Evolutionary conservation across 75 land plant species (phyloP).

Genomic region (Cupressus sempervirens): DNA sequence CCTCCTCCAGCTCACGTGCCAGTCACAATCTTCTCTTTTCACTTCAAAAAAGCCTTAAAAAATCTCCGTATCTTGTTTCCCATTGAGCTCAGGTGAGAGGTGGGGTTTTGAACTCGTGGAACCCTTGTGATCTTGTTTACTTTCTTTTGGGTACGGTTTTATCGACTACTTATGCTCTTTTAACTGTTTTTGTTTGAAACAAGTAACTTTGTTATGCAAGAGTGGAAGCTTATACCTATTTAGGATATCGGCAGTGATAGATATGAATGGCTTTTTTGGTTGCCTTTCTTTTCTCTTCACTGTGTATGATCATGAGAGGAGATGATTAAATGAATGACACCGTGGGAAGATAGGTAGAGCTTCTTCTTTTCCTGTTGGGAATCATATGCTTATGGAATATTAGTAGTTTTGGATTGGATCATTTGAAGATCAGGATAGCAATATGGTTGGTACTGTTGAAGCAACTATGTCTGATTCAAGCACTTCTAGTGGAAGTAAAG

Average conservation of each 20-base stretch:
- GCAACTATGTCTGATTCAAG: neutral
- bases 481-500: neutral
- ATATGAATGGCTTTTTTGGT: neutral
- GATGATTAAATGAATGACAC: neutral
- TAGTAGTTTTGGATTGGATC: neutral
- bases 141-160: neutral
- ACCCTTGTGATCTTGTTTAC: neutral
- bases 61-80: neutral
- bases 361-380: neutral
- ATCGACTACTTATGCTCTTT: neutral
- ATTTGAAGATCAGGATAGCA: neutral
- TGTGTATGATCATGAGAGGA: neutral
- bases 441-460: neutral
- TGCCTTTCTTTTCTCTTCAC: neutral
- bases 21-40: neutral
- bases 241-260: neutral
- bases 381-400: neutral
- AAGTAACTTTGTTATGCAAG: neutral
- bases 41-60: neutral
- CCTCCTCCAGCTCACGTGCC: slow-evolving; percentile 2
- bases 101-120: neutral
- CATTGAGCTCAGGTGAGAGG: neutral
- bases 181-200: neutral
- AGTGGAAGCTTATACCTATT: neutral
- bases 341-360: neutral